Conservation (phyloP, 208 protist genomes). For the Leishmania guyanensis region DNA sequence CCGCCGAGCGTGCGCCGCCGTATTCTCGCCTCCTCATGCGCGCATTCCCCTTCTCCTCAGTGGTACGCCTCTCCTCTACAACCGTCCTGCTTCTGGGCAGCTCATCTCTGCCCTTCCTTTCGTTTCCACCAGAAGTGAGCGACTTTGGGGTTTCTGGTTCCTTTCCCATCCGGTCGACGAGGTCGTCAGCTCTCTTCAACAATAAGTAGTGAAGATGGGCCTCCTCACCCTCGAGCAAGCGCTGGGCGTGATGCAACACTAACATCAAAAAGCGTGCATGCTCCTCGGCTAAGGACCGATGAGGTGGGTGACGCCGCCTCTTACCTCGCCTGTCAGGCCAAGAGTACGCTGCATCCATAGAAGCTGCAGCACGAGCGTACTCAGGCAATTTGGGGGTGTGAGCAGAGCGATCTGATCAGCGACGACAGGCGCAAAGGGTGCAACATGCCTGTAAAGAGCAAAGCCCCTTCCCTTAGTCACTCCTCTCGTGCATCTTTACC, state of each 20-base stretch:
- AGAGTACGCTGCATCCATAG: background rate
- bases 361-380: background rate
- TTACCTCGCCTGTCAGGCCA: background rate
- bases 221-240: background rate
- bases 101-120: background rate
- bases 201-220: background rate
- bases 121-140: background rate
- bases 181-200: background rate
- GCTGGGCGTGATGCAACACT: background rate
- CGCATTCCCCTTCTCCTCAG: background rate
- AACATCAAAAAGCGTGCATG: background rate
- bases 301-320: background rate
- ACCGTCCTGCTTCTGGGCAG: background rate
- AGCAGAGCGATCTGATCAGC: too few relatives aligned
- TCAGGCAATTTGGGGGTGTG: too few relatives aligned
- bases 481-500: background rate
- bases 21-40: background rate
- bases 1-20: background rate
- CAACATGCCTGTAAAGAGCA: background rate
- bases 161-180: background rate
- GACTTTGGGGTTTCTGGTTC: background rate
- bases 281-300: background rate
- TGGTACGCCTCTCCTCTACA: background rate
- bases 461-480: background rate
- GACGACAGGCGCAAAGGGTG: constrained; percentile 73